These are phyloP conservation scores for Leccinum fallax DNA, from an alignment of 1,284 basidiomycete species.

Conservation along the genomic window DNA sequence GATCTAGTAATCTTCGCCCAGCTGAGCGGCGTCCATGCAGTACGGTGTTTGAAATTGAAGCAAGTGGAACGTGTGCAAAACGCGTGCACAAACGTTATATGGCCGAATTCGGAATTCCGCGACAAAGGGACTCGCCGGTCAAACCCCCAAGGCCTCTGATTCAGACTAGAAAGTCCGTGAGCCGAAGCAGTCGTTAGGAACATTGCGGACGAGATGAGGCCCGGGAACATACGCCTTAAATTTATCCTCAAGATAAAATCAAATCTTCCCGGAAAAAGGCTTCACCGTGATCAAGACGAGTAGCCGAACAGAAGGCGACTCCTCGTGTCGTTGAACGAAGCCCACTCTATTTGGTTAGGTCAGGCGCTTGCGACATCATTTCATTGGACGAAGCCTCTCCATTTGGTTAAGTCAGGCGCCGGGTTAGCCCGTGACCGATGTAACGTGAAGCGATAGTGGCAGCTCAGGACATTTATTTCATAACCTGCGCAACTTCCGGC, in stretches of 20 bases:
- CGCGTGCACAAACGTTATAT: background rate
- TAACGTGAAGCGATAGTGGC: background rate
- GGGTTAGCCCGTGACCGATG: background rate
- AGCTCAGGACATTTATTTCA: background rate
- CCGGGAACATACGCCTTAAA: background rate
- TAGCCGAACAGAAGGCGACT: background rate
- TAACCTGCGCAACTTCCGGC: background rate
- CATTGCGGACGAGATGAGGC: no score
- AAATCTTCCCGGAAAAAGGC: background rate
- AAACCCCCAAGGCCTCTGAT: background rate
- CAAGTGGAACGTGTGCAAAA: background rate
- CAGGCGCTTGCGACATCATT: background rate
- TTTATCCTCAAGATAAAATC: background rate
- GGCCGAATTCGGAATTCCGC: background rate
- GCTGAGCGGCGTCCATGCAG: background rate
- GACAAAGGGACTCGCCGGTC: background rate
- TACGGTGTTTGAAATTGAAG: background rate
- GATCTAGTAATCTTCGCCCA: background rate
- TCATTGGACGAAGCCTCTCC: background rate
- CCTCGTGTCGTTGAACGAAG: background rate
- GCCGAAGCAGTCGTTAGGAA: background rate
- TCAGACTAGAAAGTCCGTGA: background rate
- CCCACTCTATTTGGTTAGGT: background rate
- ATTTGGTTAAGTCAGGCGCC: background rate
- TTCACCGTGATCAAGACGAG: background rate